These are phyloP conservation scores for Fragilariopsis cylindrus DNA, from an alignment of 108 stramenopile genomes.

Conservation along the genomic window DNA sequence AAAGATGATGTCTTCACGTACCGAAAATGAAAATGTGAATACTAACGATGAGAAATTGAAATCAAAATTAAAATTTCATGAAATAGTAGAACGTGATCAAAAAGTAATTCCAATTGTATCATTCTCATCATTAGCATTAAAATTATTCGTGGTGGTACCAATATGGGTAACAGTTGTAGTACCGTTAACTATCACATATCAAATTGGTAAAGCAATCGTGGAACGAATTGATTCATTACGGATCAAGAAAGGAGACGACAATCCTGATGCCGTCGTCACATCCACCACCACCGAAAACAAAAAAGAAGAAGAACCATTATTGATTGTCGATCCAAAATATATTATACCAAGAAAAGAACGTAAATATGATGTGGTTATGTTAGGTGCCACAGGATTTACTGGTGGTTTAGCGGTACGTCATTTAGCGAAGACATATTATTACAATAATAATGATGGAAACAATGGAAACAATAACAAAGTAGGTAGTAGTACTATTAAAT, in stretches of 20 bases:
- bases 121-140: conserved; percentile 5
- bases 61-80: neutral
- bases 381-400: conserved; percentile 90
- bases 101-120: conserved; percentile 18
- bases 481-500: conserved; percentile 47
- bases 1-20: no score
- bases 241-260: neutral
- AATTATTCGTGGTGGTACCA: conserved; percentile 32
- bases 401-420: conserved; percentile 73
- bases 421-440: conserved; percentile 56
- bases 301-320: neutral
- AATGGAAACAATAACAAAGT: conserved; percentile 23
- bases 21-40: no score
- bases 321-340: conserved; percentile 11
- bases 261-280: conserved; percentile 9
- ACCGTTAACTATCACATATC: conserved; percentile 49
- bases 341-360: conserved; percentile 45
- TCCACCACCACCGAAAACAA: neutral
- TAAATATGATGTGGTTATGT: conserved; percentile 76
- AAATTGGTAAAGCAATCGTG: conserved; percentile 31
- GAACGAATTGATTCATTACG: neutral
- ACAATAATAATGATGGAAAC: neutral
- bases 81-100: conserved; percentile 4
- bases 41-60: no score
- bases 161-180: conserved; percentile 30